Conservation (phyloP, 2,329 filamentous ascomycete species). For the Talaromyces albobiverticillius region DNA sequence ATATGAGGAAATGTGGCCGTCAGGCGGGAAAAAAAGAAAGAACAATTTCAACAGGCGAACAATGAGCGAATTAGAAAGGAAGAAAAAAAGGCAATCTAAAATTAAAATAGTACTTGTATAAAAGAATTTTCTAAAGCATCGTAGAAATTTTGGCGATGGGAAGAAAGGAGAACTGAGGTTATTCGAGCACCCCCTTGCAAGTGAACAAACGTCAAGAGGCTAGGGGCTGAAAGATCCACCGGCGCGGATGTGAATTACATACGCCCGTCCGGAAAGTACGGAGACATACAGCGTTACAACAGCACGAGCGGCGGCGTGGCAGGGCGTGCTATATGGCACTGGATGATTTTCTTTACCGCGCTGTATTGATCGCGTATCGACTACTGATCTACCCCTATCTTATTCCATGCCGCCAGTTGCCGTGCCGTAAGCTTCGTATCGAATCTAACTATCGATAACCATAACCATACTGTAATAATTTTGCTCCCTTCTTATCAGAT, state of each 20-base stretch:
- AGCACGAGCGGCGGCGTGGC: background rate
- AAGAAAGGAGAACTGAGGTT: background rate
- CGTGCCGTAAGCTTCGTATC: no score
- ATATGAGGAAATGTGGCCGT: conserved; percentile 11
- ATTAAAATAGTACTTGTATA: background rate
- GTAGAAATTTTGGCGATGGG: background rate
- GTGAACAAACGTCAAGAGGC: background rate
- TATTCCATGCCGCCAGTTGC: no score
- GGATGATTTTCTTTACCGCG: background rate
- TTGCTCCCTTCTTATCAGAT: conserved; percentile 5
- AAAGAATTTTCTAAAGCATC: background rate
- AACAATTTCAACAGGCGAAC: background rate
- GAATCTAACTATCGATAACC: no score
- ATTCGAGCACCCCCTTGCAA: background rate
- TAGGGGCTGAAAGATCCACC: conserved; percentile 1
- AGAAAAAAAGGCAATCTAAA: background rate
- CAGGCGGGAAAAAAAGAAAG: conserved; percentile 5
- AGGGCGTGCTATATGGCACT: no score
- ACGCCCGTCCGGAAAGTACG: no score
- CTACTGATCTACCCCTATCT: no score
- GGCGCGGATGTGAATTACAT: conserved; percentile 3
- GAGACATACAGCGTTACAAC: background rate
- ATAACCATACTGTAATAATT: no score
- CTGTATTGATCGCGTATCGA: background rate
- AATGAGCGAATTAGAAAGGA: background rate